These are phyloP conservation scores for Metrosideros polymorpha DNA, from an alignment of 441 rosid species.

Conservation along the genomic window DNA sequence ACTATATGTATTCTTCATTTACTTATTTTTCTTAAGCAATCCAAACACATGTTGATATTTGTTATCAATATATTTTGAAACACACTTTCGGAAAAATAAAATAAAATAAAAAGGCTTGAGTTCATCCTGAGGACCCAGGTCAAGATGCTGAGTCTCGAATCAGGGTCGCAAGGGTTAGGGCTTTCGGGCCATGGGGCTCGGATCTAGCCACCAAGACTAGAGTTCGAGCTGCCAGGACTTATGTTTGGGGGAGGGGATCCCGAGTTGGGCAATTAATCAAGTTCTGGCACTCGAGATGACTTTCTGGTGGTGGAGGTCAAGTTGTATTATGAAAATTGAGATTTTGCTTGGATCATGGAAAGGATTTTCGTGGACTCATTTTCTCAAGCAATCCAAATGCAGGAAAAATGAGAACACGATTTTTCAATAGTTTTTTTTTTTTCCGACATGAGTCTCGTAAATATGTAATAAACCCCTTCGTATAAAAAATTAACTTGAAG, in stretches of 20 bases:
- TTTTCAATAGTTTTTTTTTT: not conserved
- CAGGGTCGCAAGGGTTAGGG: accelerated
- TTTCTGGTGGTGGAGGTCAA: not conserved
- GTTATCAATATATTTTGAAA: not conserved
- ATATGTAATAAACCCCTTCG: not conserved
- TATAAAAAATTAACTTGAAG: not conserved
- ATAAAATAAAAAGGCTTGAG: not conserved
- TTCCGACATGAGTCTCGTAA: not conserved
- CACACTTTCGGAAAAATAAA: accelerated
- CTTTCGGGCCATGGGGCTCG: accelerated
- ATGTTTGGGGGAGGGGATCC: not conserved
- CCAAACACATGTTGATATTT: not conserved
- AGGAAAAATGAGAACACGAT: accelerated
- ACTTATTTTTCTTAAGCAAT: not conserved
- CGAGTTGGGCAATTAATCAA: not conserved
- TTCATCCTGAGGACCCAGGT: not conserved
- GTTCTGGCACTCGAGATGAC: not conserved
- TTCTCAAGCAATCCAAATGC: not conserved
- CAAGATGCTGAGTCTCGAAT: not conserved
- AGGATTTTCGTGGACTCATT: not conserved
- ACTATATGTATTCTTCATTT: not conserved
- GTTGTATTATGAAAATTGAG: not conserved
- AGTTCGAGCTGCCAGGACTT: not conserved
- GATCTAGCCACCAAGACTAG: not conserved
- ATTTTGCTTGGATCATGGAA: not conserved